Base-by-base conservation (phyloP, 768 basidiomycete genomes). In the Collybia mongolica region DNA sequence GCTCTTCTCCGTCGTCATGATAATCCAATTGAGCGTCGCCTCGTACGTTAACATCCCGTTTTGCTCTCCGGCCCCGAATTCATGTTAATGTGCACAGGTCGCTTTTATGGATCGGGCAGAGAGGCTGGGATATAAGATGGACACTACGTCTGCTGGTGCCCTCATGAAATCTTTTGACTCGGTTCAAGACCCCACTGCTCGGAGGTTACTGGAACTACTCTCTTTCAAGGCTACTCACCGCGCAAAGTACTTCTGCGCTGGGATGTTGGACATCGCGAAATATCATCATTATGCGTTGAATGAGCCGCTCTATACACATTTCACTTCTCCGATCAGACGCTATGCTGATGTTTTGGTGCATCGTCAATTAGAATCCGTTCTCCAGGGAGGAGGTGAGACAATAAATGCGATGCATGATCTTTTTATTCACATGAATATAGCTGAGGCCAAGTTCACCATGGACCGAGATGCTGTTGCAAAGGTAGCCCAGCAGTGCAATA, bases 201-300 rank as follows among this genome's bases (percentile, higher is more conserved):
- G 84, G 49, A 72, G 81, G 44, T 77, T 94, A n/a, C 73, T 99
- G 8, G 86, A 94, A 66, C 65, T 97, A 28, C 75, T 98, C 37
- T 84, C 86, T 14, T 84, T 82, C 66, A 97, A 97, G 69, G 88
- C 93, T n/a, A 98, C 94, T 53, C 89, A 93, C 52, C 82, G 87
- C 45, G 93, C 97, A 58, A 95, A 94, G 68, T 99, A 99, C 71
- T 98, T 98, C 84, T 99, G 97, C 64, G 83, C 94, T 20, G 97
- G 97, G 55, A 98, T 98, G 96, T 76, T 99, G 59, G 97, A 99
- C 68, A 99, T 99, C 61, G 93, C 94, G 37, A 98, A 98, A 73
- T 99, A 98, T 63, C 72, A 83, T 24, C 97, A 99, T 69, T 98
- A 92, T 65, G 86, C 95, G 0, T 74, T 98, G 57, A 96, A 85